phyloP scores from a whole-genome alignment of 495 filamentous ascomycete genomes.

The Penicillium pancosmium region DNA sequence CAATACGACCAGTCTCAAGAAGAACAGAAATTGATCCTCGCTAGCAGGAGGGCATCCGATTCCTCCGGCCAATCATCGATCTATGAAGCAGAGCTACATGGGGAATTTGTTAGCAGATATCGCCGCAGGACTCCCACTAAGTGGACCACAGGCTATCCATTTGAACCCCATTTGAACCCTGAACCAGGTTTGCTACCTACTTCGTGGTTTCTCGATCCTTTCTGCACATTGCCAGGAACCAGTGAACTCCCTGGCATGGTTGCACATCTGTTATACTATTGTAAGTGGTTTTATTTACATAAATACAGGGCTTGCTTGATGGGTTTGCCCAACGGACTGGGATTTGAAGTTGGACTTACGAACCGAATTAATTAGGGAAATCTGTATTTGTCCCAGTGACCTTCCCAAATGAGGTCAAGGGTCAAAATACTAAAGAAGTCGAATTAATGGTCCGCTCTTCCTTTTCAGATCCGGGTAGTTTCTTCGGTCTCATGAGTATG shows the following conservation, averaged over 20 bases:
- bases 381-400: conserved; percentile 41
- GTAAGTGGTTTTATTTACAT: conserved; percentile 22
- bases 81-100: conserved; percentile 1
- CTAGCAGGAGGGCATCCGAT: conserved; percentile 14
- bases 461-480: conserved; percentile 38
- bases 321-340: too few species aligned
- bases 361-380: conserved; percentile 27
- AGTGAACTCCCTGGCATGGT: conserved; percentile 28
- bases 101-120: conserved; percentile 9
- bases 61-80: conserved; percentile 17
- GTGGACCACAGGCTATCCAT: conserved; percentile 22
- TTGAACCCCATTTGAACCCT: conserved; percentile 18
- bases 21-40: conserved; percentile 14
- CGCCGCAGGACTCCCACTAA: conserved; percentile 18
- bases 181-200: conserved; percentile 24
- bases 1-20: conserved; percentile 10
- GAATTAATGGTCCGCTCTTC: conserved; percentile 34
- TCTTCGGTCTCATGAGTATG: conserved; percentile 43
- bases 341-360: conserved; percentile 6
- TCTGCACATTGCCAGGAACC: conserved; percentile 32
- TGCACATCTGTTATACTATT: conserved; percentile 34
- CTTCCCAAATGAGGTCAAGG: conserved; percentile 34
- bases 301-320: too few species aligned
- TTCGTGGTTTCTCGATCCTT: conserved; percentile 37
- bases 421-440: conserved; percentile 23